These are phyloP conservation scores for Podaxis mareebaensis DNA, from an alignment of 768 basidiomycete species.

Conservation along the genomic window DNA sequence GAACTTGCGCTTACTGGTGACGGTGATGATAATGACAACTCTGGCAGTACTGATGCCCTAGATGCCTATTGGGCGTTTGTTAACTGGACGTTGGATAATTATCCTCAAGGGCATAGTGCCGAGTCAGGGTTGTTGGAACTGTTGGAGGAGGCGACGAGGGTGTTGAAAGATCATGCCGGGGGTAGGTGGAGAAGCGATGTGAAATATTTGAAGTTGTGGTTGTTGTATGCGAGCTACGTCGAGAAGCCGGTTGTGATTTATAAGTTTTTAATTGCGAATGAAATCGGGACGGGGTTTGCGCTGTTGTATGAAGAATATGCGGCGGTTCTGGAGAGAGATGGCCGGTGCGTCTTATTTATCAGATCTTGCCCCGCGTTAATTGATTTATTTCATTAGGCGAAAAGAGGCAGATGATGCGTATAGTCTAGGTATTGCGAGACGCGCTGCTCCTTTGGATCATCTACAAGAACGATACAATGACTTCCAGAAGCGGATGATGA, in stretches of 20 bases:
- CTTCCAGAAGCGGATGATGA: conserved; percentile 92
- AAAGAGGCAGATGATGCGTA: conserved; percentile 90
- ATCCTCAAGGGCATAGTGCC: conserved; percentile 88
- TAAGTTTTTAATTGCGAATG: conserved; percentile 86
- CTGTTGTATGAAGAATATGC: conserved; percentile 94
- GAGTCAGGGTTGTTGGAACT: conserved; percentile 91
- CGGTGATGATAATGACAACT: conserved; percentile 58
- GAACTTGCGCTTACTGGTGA: conserved; percentile 67
- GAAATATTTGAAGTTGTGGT: conserved; percentile 92
- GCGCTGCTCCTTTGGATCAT: conserved; percentile 78
- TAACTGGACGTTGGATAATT: conserved; percentile 91
- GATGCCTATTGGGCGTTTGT: conserved; percentile 87
- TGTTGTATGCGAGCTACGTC: conserved; percentile 89
- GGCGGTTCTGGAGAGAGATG: conserved; percentile 76
- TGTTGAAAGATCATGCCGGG: conserved; percentile 74
- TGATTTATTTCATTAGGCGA: conserved; percentile 47
- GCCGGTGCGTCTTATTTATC: conserved; percentile 52
- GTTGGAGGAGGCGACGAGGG: conserved; percentile 87
- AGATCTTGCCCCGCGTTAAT: conserved; percentile 8
- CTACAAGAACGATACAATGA: conserved; percentile 77
- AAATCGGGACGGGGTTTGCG: conserved; percentile 81
- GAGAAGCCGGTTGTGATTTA: conserved; percentile 89
- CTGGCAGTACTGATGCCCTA: conserved; percentile 55
- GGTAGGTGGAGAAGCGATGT: conserved; percentile 77
- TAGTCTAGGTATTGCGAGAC: conserved; percentile 83